Base-by-base conservation (phyloP, 768 basidiomycete genomes). In the Naematelia encephala region DNA sequence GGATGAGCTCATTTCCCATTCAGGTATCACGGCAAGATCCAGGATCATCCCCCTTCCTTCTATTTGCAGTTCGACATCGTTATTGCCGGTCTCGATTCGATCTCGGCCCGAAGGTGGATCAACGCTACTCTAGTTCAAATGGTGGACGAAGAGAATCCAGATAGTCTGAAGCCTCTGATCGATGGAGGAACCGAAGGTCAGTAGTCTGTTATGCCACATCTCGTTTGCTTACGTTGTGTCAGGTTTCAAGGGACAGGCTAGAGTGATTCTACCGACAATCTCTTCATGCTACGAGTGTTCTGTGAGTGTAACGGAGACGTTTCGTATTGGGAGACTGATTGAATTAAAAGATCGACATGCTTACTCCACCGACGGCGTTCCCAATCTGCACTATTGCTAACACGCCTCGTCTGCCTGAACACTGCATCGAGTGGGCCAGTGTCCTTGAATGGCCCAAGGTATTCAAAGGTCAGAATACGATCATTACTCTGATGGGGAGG, bases 301-400 rank as follows among this genome's bases (percentile, higher is more conserved):
- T 1, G 86, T 76, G 27, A 45, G 72, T 68, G 19, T 28, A 47
- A n/a, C n/a, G n/a, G n/a, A n/a, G n/a, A n/a, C n/a, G n/a, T 19
- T n/a, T 29, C 34, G 16, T 52, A 5, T 30, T 5, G 46, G 8
- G 25, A 27, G n/a, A 25, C 12, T 50, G 2, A 28, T 43, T 22
- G 29, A 52, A 58, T 62, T 48, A 60, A 30, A 26, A 78, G 77
- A 71, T 99, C 49, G 92, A 97, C 74, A 97, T 97, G 90, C 84
- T 97, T 53, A 97, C 96, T 78, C 97, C 97, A 63, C 93, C 87
- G 0, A 96, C 92, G 42, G 88, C 87, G 12, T 99, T 93, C 76
- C 96, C 96, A 1, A 97, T 99, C 56, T 99, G 96, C 74, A 99
- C 96, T 4, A 98, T 99, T 66, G 94, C 96, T 58, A 98, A 98